Conservation (phyloP, 805 yeast genomes). For the Yarrowia alimentaria region DNA sequence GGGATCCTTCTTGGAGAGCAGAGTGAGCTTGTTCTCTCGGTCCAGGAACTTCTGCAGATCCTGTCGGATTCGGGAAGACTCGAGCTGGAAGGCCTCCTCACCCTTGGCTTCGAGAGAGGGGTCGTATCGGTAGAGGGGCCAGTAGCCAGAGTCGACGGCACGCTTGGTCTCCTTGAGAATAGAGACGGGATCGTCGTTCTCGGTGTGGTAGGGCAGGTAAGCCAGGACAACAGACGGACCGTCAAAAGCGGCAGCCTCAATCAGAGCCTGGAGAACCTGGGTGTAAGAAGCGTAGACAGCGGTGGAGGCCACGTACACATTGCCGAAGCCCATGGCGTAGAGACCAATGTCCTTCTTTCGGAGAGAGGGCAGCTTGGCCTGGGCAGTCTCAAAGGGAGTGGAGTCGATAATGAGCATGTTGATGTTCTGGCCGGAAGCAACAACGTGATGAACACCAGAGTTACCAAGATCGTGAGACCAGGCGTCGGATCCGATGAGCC, state of each 20-base stretch:
- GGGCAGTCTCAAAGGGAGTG: conserved; percentile 58
- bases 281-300: conserved; percentile 93
- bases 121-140: conserved; percentile 90
- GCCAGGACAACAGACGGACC: conserved; percentile 94
- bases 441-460: conserved; percentile 84
- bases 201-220: conserved; percentile 72
- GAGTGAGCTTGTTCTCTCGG: conserved; percentile 82
- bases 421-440: conserved; percentile 70
- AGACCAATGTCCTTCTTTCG: conserved; percentile 91
- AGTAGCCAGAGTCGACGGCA: conserved; percentile 91
- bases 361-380: conserved; percentile 32
- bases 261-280: conserved; percentile 80
- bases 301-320: conserved; percentile 87
- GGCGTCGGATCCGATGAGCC: conserved; percentile 92
- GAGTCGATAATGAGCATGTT: conserved; percentile 86
- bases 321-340: conserved; percentile 90
- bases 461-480: conserved; percentile 94
- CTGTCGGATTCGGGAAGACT: conserved; percentile 76
- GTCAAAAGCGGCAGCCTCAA: conserved; percentile 82
- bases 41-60: conserved; percentile 78
- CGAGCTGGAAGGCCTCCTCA: conserved; percentile 68
- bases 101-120: conserved; percentile 54
- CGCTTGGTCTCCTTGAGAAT: conserved; percentile 81
- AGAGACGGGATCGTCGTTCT: conserved; percentile 61
- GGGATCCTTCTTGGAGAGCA: conserved; percentile 70